Evolutionary conservation across 192 early-diverging fungal genomes (phyloP).

Genomic region (Piromyces sp.): DNA sequence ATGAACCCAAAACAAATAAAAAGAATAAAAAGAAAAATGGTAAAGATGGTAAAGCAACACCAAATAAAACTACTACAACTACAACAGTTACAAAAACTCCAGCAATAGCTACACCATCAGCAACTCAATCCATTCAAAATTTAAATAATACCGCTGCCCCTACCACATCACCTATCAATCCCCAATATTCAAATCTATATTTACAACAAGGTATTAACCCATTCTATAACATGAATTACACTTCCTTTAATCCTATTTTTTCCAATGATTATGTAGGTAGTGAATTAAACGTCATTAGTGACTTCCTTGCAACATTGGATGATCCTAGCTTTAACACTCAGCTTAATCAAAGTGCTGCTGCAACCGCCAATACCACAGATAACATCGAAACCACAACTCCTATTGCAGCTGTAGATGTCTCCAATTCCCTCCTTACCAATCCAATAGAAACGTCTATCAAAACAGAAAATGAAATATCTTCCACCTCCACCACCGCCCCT

Average conservation of each 20-base stretch:
- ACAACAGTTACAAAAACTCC: not conserved
- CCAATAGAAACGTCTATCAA: conserved; percentile 1
- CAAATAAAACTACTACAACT: not conserved
- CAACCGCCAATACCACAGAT: not conserved
- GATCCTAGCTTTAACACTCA: conserved; percentile 33
- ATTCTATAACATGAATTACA: not conserved
- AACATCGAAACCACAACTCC: not conserved
- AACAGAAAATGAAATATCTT: conserved; percentile 6
- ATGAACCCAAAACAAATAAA: conserved; percentile 52
- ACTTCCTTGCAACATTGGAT: conserved; percentile 19
- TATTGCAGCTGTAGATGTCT: not conserved
- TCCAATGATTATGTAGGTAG: conserved; percentile 60
- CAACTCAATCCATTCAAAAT: not conserved
- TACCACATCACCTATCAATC: conserved; percentile 3
- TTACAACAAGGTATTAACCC: conserved; percentile 9
- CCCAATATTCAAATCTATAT: conserved; percentile 1
- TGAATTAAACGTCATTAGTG: conserved; percentile 58
- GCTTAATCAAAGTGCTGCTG: not conserved
- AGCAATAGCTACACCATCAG: not conserved
- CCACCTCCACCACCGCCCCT: not conserved
- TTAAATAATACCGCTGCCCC: not conserved
- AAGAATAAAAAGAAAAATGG: not conserved
- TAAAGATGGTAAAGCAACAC: not conserved
- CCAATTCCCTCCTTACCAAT: not conserved
- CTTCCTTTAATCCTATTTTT: conserved; percentile 46